Evolutionary conservation across 768 basidiomycete genomes (phyloP), one percentile per base, ranked within the genome.

Genomic region (Sporobolomyces phaffii): DNA sequence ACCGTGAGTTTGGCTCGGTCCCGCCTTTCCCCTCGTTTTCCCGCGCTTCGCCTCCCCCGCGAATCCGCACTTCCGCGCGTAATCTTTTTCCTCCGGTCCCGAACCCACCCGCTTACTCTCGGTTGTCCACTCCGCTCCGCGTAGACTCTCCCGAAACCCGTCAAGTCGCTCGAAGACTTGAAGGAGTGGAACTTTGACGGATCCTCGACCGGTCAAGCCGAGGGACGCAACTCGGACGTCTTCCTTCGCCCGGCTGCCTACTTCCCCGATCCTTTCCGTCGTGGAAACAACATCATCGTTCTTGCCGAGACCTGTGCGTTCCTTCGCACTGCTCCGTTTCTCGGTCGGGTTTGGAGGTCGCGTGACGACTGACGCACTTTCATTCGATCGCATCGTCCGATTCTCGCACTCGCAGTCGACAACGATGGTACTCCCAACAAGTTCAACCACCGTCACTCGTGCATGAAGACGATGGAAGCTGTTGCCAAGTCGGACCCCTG

Each of bases 171-270:
- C 74, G 85, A 85, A 74, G 85, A 91, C 75, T 88, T 98, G 73
- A 91, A 94, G 75, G 85, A 90, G 78, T 99, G 94, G 94, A 94
- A 98, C 82, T 99, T 99, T 77, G 94, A 99, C 78, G 94, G 94
- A n/a, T 74, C 73, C 15, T 72, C 72, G 43, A 76, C 75, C 33
- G 90, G 90, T 80, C 96, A 99, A 79, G 96, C 96, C 24, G 91
- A 93, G 20, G 94, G 94, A 41, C 75, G 83, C 77, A 89, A 99
- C 81, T 99, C 96, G 11, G 96, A 98, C 77, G 89, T 99, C 81
- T 94, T 91, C 81, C 92, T 99, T 75, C 90, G 93, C 73, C 96
- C 96, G 52, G 91, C 86, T 64, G 86, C 93, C 74, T 91, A 92
- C 81, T 99, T 96, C 87, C 92, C 89, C 76, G 96, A 99, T 77